phyloP scores from a whole-genome alignment of 768 basidiomycete genomes.

The Suillus fuscotomentosus region DNA sequence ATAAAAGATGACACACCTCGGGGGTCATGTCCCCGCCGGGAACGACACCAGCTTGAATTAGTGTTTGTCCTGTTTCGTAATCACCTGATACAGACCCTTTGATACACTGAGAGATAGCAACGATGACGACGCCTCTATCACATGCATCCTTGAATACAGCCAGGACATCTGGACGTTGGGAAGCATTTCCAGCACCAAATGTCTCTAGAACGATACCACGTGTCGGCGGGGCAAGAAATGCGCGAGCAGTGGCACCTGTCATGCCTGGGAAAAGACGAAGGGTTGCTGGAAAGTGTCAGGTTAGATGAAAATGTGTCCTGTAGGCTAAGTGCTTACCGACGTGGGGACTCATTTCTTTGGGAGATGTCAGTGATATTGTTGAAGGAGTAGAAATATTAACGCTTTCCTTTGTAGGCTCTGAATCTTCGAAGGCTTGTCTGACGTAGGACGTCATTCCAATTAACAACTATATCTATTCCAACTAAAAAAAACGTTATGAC shows the following conservation, averaged over 20 bases:
- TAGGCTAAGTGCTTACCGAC: slow-evolving; percentile 54
- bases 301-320: slow-evolving; percentile 14
- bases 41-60: slow-evolving; percentile 74
- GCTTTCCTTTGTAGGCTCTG: slow-evolving; percentile 71
- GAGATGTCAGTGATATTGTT: slow-evolving; percentile 13
- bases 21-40: slow-evolving; percentile 93
- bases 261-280: slow-evolving; percentile 89
- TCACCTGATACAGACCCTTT: slow-evolving; percentile 85
- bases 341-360: slow-evolving; percentile 71
- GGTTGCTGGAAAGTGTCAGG: slow-evolving; percentile 49
- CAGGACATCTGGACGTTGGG: slow-evolving; percentile 75
- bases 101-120: slow-evolving; percentile 88
- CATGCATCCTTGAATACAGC: slow-evolving; percentile 79
- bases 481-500: slow-evolving; percentile 41
- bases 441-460: slow-evolving; percentile 85
- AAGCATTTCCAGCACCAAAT: slow-evolving; percentile 93
- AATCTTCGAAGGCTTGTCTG: slow-evolving; percentile 80
- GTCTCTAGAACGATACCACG: slow-evolving; percentile 87
- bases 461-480: slow-evolving; percentile 86
- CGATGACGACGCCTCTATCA: slow-evolving; percentile 79
- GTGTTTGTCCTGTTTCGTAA: slow-evolving; percentile 74
- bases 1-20: slow-evolving; percentile 53
- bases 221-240: slow-evolving; percentile 73
- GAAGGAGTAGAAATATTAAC: background rate
- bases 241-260: slow-evolving; percentile 65